These are phyloP conservation scores for Auriscalpium orientale DNA, from an alignment of 768 basidiomycete species.

Conservation along the genomic window DNA sequence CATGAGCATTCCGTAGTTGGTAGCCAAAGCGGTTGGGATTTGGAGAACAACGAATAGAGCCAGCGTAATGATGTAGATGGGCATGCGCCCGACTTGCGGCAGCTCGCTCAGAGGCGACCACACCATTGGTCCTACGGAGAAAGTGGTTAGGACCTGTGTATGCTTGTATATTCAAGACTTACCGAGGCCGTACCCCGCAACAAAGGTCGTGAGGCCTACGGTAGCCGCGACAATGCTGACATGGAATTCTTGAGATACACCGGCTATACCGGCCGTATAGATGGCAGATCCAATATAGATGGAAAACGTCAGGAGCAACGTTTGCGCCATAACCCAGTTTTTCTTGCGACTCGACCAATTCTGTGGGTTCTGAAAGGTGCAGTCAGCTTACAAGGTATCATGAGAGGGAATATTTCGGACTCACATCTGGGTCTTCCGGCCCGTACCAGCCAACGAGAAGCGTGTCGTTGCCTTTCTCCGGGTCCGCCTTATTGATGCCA, in stretches of 20 bases:
- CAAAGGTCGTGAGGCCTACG: constrained; percentile 24
- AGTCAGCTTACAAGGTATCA: neutral
- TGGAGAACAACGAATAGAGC: constrained; percentile 26
- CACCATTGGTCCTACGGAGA: constrained; percentile 14
- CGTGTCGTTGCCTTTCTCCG: constrained; percentile 8
- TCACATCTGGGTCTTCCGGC: constrained; percentile 11
- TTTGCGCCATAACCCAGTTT: constrained; percentile 23
- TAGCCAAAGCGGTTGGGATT: constrained; percentile 26
- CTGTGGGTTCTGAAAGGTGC: neutral
- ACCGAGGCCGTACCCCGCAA: constrained; percentile 19
- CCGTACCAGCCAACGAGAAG: constrained; percentile 21
- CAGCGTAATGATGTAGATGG: constrained; percentile 26
- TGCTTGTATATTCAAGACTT: neutral
- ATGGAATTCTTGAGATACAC: constrained; percentile 19
- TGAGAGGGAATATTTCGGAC: neutral
- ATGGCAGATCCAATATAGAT: constrained; percentile 29
- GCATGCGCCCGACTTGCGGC: constrained; percentile 26
- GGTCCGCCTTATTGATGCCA: neutral
- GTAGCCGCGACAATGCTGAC: constrained; percentile 22
- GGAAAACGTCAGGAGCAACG: constrained; percentile 26
- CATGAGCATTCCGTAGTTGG: constrained; percentile 24
- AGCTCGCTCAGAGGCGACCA: constrained; percentile 28
- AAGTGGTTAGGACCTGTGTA: no score
- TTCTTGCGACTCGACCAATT: constrained; percentile 27
- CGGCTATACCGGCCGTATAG: constrained; percentile 23